These are phyloP conservation scores for Paraurostyla sp. DNA, from an alignment of 73 alveolate species.

Conservation along the genomic window DNA sequence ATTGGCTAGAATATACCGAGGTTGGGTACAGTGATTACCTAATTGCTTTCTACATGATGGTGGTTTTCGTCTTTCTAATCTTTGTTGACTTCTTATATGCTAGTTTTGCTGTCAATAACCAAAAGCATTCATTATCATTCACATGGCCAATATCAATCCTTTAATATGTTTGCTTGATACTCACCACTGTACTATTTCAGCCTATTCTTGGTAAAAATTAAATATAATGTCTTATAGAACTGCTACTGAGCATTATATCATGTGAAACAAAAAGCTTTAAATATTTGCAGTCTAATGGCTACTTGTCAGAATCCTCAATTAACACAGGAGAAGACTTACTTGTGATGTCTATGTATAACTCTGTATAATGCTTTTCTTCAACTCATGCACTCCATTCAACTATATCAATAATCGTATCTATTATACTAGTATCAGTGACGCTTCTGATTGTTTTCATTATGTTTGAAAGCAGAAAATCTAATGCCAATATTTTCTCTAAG, in stretches of 20 bases:
- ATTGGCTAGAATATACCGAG: conserved; percentile 22
- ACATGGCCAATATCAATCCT: conserved; percentile 68
- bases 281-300: background rate
- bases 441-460: conserved; percentile 9
- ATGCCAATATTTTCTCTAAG: conserved; percentile 5
- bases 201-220: conserved; percentile 50
- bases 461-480: conserved; percentile 45
- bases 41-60: conserved; percentile 28
- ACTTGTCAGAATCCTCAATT: no score
- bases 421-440: background rate
- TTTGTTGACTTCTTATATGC: conserved; percentile 61
- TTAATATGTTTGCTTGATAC: conserved; percentile 5
- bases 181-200: conserved; percentile 9
- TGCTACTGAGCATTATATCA: conserved; percentile 17
- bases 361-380: conserved; percentile 59
- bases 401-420: conserved; percentile 14
- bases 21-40: conserved; percentile 16
- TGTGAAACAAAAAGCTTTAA: background rate
- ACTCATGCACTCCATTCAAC: conserved; percentile 63
- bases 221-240: background rate
- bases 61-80: conserved; percentile 40
- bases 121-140: conserved; percentile 59
- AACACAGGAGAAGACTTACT: conserved; percentile 26
- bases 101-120: conserved; percentile 45
- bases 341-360: background rate